Evolutionary conservation across 345 rosid species (phyloP), one percentile per base, ranked within the genome.

Genomic region (thale cress (Arabidopsis thaliana)): DNA sequence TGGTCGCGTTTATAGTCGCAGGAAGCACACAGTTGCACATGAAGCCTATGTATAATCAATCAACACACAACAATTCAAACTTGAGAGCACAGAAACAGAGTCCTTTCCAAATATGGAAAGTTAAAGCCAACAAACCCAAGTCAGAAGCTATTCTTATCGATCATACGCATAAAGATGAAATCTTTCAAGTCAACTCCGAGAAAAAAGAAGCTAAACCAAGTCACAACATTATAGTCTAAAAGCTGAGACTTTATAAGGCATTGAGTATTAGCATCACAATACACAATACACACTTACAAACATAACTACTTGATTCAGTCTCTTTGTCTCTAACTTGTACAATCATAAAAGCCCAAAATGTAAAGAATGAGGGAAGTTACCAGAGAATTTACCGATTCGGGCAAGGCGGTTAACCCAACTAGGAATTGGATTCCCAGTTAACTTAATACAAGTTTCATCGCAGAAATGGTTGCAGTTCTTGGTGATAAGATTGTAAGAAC

Each of bases 381-480:
- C 76, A 58, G 67, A 78, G 52, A 72, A 9, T 82, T 79, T 83
- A 92, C 99, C 99, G 14, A 95, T 93, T 88, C 94, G 80, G 2
- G 99, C 98, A 22, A 96, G 96, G 1, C 98, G 96, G 73, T 96
- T 96, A 73, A 96, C 93, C 99, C 98, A 93, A 48, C 82, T 89
- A 6, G 99, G 98, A 57, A 96, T 92, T 16, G 91, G 90, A 78
- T 91, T 96, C 23, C 91, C 94, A 3, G 97, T 84, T 44, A 96
- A 77, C 62, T 79, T 84, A 44, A 93, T 38, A 73, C 98, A 93
- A 62, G 91, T 94, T 52, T 88, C 93, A 10, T 96, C 85, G 84
- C 98, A 96, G 82, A 96, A 96, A 83, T 96, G 99, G 82, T 96
- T 96, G 72, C 98, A 96, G 73, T 93, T 96, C 84, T 93, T 96